Evolutionary conservation across 306 rosid genomes (phyloP), one percentile per base, ranked within the genome.

Genomic region (Astragalus glycyphyllos): DNA sequence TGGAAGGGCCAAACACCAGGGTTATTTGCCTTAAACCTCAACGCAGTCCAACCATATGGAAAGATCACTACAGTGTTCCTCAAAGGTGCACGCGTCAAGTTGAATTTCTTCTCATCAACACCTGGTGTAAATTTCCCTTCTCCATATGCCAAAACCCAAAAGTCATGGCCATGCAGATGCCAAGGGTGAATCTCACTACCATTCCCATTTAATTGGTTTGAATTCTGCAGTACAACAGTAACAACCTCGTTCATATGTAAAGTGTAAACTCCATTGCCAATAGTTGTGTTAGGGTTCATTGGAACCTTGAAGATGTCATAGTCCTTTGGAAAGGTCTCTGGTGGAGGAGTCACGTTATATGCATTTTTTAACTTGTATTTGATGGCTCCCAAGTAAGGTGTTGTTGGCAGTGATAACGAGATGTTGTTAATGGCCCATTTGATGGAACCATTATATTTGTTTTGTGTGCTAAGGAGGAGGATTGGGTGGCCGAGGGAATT

Each of bases 1-100:
- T 92, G 98, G 20, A 92, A 92, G 0, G 98, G 88, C 98, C 97
- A 92, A 37, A 79, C 98, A 5, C 97, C 96, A 0, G 96, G 96
- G 60, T 92, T 92, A 23, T 92, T 96, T 0, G 96, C 90, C 75
- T 70, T 84, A 53, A 85, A 92, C 32, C 96, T 76, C 1, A 92
- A 32, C 1, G 92, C 96, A 40, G 92, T 88, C 98, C 98, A 92
- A n/a, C 98, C 98, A 41, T 69, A 77, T 0, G 96, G 98, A 65
- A 90, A 90, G 0, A 88, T 80, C 1, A 80, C 88, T 0, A 77
- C 96, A 0, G 92, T 86, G 67, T 90, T 92, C 65, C 87, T 65
- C 69, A 84, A 34, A 1, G 98, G 98, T 5, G 98, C 96, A 12
- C 86, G 84, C 9, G 77, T 84, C 76, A 92, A 26, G 72, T 92